Conservation (phyloP, 2,329 filamentous ascomycete genomes). For the Fusarium pseudocircinatum region DNA sequence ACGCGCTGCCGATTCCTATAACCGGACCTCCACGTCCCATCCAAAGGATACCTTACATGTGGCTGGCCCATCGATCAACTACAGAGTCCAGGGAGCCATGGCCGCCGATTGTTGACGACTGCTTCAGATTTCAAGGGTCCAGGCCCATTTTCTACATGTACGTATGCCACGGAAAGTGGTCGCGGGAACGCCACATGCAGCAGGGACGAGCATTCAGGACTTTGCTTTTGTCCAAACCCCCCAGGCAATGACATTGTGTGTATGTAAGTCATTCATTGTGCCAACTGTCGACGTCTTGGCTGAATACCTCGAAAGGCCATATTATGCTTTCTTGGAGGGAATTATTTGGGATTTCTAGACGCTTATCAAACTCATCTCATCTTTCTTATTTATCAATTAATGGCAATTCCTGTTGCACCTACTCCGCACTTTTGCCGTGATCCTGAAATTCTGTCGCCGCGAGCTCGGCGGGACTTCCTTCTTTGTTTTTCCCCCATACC, state of each 20-base stretch:
- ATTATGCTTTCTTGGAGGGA: neutral
- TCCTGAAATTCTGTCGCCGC: conserved; percentile 7
- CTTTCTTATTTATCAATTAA: neutral
- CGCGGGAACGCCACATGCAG: neutral
- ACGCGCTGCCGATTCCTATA: conserved; percentile 16
- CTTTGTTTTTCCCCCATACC: conserved; percentile 24
- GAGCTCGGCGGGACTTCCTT: conserved; percentile 29
- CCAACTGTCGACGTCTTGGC: neutral
- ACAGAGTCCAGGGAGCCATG: conserved; percentile 14
- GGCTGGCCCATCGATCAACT: neutral
- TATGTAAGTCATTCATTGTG: neutral
- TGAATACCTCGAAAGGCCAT: neutral
- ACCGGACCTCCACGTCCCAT: conserved; percentile 5
- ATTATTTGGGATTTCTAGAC: neutral
- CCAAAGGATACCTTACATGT: neutral
- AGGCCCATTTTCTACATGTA: conserved; percentile 14
- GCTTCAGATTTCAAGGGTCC: conserved; percentile 32
- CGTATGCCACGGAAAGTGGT: neutral
- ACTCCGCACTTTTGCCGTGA: neutral
- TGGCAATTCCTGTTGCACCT: neutral
- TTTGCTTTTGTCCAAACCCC: neutral
- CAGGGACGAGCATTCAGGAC: neutral
- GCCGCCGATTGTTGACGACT: conserved; percentile 14
- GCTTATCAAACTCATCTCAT: neutral
- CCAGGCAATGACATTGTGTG: neutral